phyloP scores from a whole-genome alignment of 2,329 filamentous ascomycete genomes.

The Talaromyces sp. region DNA sequence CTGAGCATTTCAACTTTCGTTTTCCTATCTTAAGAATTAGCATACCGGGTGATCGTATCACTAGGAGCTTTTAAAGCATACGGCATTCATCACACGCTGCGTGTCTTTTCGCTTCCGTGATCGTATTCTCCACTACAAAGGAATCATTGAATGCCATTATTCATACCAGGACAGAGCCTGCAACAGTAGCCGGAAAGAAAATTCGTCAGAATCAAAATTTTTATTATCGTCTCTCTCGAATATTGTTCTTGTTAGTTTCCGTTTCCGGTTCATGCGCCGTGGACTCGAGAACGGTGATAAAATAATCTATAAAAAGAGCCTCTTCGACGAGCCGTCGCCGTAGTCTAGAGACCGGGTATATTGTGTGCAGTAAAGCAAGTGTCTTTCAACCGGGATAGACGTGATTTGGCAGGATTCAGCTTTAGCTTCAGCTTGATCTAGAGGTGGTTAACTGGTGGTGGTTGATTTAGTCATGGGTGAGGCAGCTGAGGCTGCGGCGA shows the following conservation, averaged over 20 bases:
- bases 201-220: neutral
- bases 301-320: neutral
- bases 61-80: constrained; percentile 24
- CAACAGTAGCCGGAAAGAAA: neutral
- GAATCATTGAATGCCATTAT: constrained; percentile 1
- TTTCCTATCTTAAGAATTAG: constrained; percentile 31
- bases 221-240: neutral
- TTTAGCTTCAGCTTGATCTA: neutral
- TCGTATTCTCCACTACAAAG: constrained; percentile 16
- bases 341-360: neutral
- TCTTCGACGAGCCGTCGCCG: neutral
- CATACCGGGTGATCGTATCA: constrained; percentile 2
- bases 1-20: constrained; percentile 47
- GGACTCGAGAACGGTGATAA: neutral
- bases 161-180: neutral
- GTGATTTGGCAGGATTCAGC: neutral
- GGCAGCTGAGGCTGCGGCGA: neutral
- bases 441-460: neutral
- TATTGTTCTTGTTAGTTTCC: neutral
- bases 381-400: neutral
- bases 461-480: neutral
- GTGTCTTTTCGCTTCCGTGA: constrained; percentile 36
- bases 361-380: neutral
- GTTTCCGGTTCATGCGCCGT: neutral
- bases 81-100: constrained; percentile 47